phyloP scores from a whole-genome alignment of 768 basidiomycete genomes.

The Termitomyces heimii region DNA sequence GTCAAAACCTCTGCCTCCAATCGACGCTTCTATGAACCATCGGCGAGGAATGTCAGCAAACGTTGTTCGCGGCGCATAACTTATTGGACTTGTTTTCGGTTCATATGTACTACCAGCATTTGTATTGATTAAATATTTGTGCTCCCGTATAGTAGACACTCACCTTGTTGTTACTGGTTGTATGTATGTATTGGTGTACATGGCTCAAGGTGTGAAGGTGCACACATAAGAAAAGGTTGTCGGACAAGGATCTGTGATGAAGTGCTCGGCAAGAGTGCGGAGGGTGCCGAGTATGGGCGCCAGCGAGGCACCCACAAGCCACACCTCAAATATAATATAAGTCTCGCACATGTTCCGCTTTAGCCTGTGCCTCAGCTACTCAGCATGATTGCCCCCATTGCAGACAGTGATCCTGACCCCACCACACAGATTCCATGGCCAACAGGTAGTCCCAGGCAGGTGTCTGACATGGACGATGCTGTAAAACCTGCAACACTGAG shows the following conservation, averaged over 20 bases:
- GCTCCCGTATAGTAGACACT: background rate
- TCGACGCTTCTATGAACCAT: slow-evolving; percentile 36
- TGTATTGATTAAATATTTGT: slow-evolving; percentile 15
- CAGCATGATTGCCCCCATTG: slow-evolving; percentile 56
- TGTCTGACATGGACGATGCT: slow-evolving; percentile 8
- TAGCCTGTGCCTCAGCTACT: slow-evolving; percentile 11
- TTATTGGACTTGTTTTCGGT: slow-evolving; percentile 21
- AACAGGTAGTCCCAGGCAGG: slow-evolving; percentile 26
- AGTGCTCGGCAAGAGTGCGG: slow-evolving; percentile 9
- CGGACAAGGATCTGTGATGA: slow-evolving; percentile 1
- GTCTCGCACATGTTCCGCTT: slow-evolving; percentile 15
- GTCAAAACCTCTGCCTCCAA: slow-evolving; percentile 43
- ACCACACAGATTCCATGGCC: slow-evolving; percentile 80
- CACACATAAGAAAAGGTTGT: slow-evolving; percentile 1
- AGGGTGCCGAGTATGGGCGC: slow-evolving; percentile 18
- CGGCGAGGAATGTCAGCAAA: slow-evolving; percentile 49
- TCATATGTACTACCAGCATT: slow-evolving; percentile 16
- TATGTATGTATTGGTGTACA: slow-evolving; percentile 13
- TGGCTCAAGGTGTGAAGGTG: background rate
- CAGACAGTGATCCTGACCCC: slow-evolving; percentile 64
- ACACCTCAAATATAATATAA: slow-evolving; percentile 9
- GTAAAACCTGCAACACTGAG: slow-evolving; percentile 2
- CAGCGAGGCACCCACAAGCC: slow-evolving; percentile 5
- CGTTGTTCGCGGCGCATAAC: slow-evolving; percentile 40
- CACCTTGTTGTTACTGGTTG: slow-evolving; percentile 14